phyloP scores from a whole-genome alignment of 257 asterid species.

The Leptodermis oblonga region DNA sequence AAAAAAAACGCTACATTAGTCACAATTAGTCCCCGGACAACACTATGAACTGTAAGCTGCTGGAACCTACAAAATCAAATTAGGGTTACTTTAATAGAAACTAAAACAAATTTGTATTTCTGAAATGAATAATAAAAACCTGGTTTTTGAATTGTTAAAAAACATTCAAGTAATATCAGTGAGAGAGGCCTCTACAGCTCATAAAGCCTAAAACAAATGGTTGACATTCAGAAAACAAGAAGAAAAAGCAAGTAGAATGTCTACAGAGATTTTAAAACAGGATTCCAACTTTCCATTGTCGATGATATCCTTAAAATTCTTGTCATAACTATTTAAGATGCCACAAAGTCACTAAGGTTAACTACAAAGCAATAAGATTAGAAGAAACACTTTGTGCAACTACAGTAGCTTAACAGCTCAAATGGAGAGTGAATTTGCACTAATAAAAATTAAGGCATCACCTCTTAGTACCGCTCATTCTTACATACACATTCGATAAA shows the following conservation, averaged over 20 bases:
- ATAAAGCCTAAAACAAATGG: neutral
- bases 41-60: conserved; percentile 59
- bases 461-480: neutral
- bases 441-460: neutral
- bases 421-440: neutral
- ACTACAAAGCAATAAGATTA: neutral
- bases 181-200: neutral
- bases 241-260: neutral
- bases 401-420: neutral
- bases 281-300: neutral
- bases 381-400: neutral
- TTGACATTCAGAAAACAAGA: neutral
- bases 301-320: neutral
- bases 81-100: conserved; percentile 38
- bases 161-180: neutral
- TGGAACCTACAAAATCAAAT: conserved; percentile 20
- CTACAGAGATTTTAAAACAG: neutral
- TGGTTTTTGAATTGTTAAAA: neutral
- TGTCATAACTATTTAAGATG: neutral
- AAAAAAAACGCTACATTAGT: conserved; percentile 67
- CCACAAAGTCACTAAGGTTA: neutral
- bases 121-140: neutral
- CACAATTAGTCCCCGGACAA: conserved; percentile 57
- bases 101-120: conserved; percentile 7
- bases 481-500: neutral